Base-by-base conservation (phyloP, 2,329 filamentous ascomycete genomes). In the Clonostachys rhizophaga region DNA sequence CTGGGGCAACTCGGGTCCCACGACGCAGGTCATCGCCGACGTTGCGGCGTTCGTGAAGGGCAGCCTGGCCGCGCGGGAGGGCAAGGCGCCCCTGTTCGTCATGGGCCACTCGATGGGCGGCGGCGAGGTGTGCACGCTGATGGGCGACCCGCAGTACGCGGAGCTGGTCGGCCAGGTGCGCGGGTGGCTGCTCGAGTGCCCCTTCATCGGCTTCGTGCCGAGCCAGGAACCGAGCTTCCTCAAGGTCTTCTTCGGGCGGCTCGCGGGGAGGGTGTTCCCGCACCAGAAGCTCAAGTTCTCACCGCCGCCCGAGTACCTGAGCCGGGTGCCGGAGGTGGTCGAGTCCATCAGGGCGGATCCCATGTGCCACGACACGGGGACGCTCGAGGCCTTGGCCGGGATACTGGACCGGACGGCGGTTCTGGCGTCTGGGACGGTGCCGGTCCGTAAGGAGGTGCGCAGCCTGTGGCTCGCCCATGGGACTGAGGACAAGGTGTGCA, bases 31-130 rank as follows among this genome's bases (percentile, higher is more conserved):
- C 48, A 71, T 95, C 41, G 75, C 78, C 49, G 91, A 96, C 64
- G 83, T 96, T 47, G 87, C 83, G 11, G 83, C 84, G 40, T 89
- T 96, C 63, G 74, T 94, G 54, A 74, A 74, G 49, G 69, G 72
- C 34, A 78, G 86, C 52, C 69, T 84, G n/a, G 30, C 18, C 16
- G 40, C 45, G 35, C 33, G 37, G 6, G 75, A 75, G 10, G 64
- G 65, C 20, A 58, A 66, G 5, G 68, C 73, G 35, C 89, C 90
- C 0, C 61, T 95, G 14, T 96, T 96, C 67, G 76, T 96, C 17
- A 83, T 94, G 72, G 91, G 91, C 46, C 90, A 96, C 67, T 91
- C 86, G 18, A 96, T 96, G 89, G 91, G 91, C 54, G 91, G 91
- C 49, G 89, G 83, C 20, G 79, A 95, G 66, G 79, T 84, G 6